Evolutionary conservation across 1,284 basidiomycete genomes (phyloP).

Genomic region (Ganoderma lingzhi): DNA sequence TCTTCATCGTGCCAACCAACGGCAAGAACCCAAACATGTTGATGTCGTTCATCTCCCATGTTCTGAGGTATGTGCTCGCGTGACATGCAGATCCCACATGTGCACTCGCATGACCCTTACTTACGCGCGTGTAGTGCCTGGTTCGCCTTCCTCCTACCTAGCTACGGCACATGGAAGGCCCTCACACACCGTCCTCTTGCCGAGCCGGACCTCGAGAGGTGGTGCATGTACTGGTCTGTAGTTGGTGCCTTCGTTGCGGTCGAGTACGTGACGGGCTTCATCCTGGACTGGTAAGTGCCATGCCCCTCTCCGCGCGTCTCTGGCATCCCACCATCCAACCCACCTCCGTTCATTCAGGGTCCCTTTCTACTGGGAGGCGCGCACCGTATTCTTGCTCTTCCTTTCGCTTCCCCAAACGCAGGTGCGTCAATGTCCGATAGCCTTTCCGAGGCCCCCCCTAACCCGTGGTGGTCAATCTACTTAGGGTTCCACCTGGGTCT

Average conservation of each 20-base stretch:
- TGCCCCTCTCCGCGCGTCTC: not conserved
- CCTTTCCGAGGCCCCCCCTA: constrained; percentile 7
- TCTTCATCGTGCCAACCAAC: not conserved
- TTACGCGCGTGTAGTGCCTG: constrained; percentile 58
- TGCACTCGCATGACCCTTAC: constrained; percentile 15
- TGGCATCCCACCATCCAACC: not conserved
- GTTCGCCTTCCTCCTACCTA: constrained; percentile 73
- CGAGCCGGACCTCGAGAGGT: constrained; percentile 64
- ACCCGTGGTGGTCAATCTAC: constrained; percentile 7
- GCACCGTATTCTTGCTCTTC: constrained; percentile 77
- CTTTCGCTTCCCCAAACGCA: constrained; percentile 78
- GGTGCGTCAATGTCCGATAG: constrained; percentile 49
- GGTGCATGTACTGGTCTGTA: constrained; percentile 72
- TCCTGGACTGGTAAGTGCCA: constrained; percentile 70
- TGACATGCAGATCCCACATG: constrained; percentile 17
- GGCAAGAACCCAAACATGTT: constrained; percentile 45
- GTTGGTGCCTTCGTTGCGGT: constrained; percentile 69
- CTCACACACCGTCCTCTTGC: constrained; percentile 65
- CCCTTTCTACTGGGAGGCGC: constrained; percentile 82
- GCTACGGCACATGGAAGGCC: constrained; percentile 71
- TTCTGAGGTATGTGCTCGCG: constrained; percentile 42
- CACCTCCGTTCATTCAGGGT: constrained; percentile 55
- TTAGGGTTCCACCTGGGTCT: constrained; percentile 80
- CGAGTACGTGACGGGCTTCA: constrained; percentile 74
- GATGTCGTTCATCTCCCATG: constrained; percentile 55